Percentiles rank a stretch among this genome's conserved stretches.
Evolutionary conservation across 2,329 filamentous ascomycete species (phyloP).

Genomic region (Aspergillus proliferans): DNA sequence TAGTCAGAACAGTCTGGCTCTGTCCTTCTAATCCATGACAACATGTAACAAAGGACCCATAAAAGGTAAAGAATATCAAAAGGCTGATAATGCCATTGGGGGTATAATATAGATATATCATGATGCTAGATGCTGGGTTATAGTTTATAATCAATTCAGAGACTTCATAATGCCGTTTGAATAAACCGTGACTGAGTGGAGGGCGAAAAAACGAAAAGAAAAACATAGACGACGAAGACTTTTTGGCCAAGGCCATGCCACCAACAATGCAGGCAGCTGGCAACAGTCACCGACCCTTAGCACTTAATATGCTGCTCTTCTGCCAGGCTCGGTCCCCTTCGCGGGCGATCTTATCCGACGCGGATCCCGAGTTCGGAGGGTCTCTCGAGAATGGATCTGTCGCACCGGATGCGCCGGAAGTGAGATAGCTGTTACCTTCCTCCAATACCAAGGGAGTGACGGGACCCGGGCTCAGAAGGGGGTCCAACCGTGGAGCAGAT

Average conservation of each 20-base stretch:
- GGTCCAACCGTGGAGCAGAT: constrained; percentile 40
- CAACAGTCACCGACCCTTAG: constrained; percentile 21
- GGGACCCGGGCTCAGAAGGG: constrained; percentile 40
- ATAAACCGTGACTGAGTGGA: too few relatives aligned
- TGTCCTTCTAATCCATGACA: neutral
- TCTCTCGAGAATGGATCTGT: constrained; percentile 17
- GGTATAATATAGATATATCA: neutral
- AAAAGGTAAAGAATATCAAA: neutral
- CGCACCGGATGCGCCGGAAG: constrained; percentile 23
- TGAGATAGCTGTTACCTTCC: constrained; percentile 37
- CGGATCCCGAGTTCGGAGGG: constrained; percentile 15
- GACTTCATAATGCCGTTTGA: too few relatives aligned
- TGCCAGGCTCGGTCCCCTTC: constrained; percentile 28
- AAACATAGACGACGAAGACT: too few relatives aligned
- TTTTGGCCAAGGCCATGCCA: too few relatives aligned
- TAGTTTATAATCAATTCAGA: too few relatives aligned
- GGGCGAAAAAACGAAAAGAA: too few relatives aligned
- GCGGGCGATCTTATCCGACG: constrained; percentile 27
- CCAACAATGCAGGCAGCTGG: too few relatives aligned
- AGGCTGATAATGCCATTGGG: neutral
- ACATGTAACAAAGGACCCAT: neutral
- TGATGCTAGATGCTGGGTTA: neutral
- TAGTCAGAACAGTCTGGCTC: constrained; percentile 3
- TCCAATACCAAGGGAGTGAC: constrained; percentile 42
- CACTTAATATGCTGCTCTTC: constrained; percentile 20